Evolutionary conservation across 305 asterid genomes (phyloP).

Genomic region (Coffea humblotiana): DNA sequence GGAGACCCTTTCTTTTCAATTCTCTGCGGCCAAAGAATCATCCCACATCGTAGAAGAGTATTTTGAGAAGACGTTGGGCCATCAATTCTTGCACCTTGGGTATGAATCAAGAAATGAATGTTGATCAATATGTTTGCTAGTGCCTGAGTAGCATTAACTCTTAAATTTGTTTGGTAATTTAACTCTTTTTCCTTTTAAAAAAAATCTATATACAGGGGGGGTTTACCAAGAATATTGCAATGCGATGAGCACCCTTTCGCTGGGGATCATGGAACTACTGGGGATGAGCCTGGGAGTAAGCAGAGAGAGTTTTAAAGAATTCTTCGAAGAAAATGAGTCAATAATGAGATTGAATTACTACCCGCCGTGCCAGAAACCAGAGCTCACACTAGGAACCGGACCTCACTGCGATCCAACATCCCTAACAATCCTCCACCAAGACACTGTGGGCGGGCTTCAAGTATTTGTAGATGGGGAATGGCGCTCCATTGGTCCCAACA

Average conservation of each 20-base stretch:
- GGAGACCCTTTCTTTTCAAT: conserved; percentile 77
- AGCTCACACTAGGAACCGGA: conserved; percentile 76
- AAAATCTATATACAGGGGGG: conserved; percentile 33
- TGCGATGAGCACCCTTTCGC: conserved; percentile 66
- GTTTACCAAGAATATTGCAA: conserved; percentile 63
- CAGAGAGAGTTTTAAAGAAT: conserved; percentile 40
- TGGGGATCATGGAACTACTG: conserved; percentile 78
- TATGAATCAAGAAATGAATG: conserved; percentile 17
- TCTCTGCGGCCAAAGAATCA: conserved; percentile 31
- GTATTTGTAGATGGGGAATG: conserved; percentile 72
- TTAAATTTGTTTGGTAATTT: neutral
- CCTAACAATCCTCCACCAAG: conserved; percentile 83
- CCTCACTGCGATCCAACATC: conserved; percentile 91
- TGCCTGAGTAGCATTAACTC: too few species aligned
- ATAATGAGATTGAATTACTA: conserved; percentile 85
- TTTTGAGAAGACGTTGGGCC: conserved; percentile 45
- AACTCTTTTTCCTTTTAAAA: neutral
- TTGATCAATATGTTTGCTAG: too few species aligned
- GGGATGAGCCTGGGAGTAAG: conserved; percentile 69
- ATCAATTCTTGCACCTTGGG: conserved; percentile 56
- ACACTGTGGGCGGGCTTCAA: conserved; percentile 74
- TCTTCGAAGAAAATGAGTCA: conserved; percentile 67
- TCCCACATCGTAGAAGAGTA: conserved; percentile 55
- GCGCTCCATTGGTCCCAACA: conserved; percentile 55
- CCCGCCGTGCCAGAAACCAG: conserved; percentile 76